These are phyloP conservation scores for Schoenoplectus tabernaemontani DNA, from an alignment of 202 grass and related monocot species.

Conservation along the genomic window DNA sequence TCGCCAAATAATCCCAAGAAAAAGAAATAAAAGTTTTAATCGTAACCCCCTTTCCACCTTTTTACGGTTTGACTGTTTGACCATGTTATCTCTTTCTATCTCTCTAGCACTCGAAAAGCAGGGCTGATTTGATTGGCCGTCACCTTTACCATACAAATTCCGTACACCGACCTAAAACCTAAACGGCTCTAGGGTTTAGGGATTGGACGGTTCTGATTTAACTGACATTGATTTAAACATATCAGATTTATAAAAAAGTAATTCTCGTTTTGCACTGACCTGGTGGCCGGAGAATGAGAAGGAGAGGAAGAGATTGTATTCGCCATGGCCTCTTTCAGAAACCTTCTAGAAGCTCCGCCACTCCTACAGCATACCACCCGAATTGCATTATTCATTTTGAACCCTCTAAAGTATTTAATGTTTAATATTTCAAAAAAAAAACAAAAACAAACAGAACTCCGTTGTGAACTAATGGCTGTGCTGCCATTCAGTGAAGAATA, in stretches of 20 bases:
- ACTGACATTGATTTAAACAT: neutral
- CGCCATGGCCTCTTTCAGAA: neutral
- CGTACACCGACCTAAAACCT: neutral
- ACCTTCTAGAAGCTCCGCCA: constrained; percentile 19
- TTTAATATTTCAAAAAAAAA: neutral
- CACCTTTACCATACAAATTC: neutral
- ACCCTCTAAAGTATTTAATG: neutral
- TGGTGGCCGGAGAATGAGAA: neutral
- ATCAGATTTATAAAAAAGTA: neutral
- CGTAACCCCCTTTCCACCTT: neutral
- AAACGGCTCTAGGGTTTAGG: neutral
- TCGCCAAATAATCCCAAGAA: neutral
- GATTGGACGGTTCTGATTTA: neutral
- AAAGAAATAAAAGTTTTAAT: neutral
- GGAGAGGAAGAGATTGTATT: constrained; percentile 14
- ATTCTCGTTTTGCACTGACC: neutral
- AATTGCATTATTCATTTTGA: neutral
- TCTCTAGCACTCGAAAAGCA: neutral
- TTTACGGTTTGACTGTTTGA: constrained; percentile 21
- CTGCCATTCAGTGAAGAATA: too few relatives aligned
- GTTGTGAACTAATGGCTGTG: too few relatives aligned
- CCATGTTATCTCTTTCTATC: neutral
- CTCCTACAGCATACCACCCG: neutral
- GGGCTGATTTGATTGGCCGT: neutral
- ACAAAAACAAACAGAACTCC: neutral